These are phyloP conservation scores for Linaria vulgaris DNA, from an alignment of 257 asterid genomes.

Conservation along the genomic window DNA sequence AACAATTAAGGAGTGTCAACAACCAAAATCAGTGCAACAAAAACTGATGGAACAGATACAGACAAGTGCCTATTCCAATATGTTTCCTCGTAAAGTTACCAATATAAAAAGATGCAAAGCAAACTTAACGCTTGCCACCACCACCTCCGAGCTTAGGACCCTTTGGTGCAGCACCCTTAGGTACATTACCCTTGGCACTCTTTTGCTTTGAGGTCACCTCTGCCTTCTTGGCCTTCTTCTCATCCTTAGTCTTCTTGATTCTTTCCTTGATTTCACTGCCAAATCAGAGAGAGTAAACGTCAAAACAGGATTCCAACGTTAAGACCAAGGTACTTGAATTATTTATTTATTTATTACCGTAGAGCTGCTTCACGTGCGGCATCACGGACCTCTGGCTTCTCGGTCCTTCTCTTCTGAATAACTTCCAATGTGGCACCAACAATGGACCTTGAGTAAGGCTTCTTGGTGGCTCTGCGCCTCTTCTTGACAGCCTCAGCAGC, in stretches of 20 bases:
- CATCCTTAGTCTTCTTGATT: constrained; percentile 63
- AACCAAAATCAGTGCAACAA: constrained; percentile 28
- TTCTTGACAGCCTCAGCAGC: constrained; percentile 56
- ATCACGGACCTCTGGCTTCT: constrained; percentile 67
- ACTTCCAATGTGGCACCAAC: constrained; percentile 70
- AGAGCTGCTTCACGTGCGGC: constrained; percentile 70
- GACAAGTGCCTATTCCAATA: constrained; percentile 15
- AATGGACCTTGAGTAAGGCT: constrained; percentile 68
- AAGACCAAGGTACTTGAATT: too few relatives aligned
- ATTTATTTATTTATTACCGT: too few relatives aligned
- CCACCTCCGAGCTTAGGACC: constrained; percentile 64
- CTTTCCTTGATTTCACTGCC: constrained; percentile 68
- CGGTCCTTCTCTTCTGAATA: constrained; percentile 56
- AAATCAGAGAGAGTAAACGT: not conserved
- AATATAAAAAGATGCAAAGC: not conserved
- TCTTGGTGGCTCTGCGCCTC: constrained; percentile 60
- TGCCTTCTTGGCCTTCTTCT: constrained; percentile 63
- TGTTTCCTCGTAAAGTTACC: constrained; percentile 7
- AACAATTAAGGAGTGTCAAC: constrained; percentile 8
- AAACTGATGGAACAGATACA: constrained; percentile 17
- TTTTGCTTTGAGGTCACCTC: constrained; percentile 50
- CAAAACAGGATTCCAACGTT: not conserved
- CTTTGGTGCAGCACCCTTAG: constrained; percentile 52
- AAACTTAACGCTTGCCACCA: constrained; percentile 46
- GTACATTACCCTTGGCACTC: constrained; percentile 37